phyloP scores from a whole-genome alignment of 2,329 filamentous ascomycete genomes.

The Aspergillus fumigatus region DNA sequence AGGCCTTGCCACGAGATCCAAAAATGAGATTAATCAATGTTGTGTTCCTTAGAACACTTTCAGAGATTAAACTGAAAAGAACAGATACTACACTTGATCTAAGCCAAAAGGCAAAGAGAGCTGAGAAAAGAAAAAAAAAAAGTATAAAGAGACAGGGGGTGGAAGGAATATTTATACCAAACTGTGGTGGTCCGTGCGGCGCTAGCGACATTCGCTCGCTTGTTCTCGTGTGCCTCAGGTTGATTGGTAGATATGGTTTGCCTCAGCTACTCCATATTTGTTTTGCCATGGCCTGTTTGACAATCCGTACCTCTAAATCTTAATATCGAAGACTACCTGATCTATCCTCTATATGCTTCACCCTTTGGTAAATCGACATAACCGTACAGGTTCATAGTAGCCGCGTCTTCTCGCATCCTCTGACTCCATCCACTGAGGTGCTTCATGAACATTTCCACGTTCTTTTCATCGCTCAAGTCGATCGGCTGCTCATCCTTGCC shows the following conservation, averaged over 20 bases:
- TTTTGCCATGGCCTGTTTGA: neutral
- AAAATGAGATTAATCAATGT: conserved; percentile 82
- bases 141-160: conserved; percentile 21
- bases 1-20: conserved; percentile 52
- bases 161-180: conserved; percentile 26
- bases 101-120: conserved; percentile 59
- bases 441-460: conserved; percentile 46
- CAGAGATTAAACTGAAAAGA: conserved; percentile 97
- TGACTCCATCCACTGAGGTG: conserved; percentile 39
- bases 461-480: conserved; percentile 47
- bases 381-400: conserved; percentile 38
- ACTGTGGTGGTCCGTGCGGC: conserved; percentile 7
- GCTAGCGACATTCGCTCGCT: conserved; percentile 2
- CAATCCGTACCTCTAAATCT: neutral
- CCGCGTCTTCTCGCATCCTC: conserved; percentile 37
- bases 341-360: conserved; percentile 1
- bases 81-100: conserved; percentile 95
- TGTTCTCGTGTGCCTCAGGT: neutral
- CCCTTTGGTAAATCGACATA: conserved; percentile 36
- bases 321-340: neutral
- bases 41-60: conserved; percentile 68
- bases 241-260: neutral
- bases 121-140: conserved; percentile 44
- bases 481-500: conserved; percentile 52
- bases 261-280: neutral